Evolutionary conservation across 2,329 filamentous ascomycete genomes (phyloP), one percentile per base, ranked within the genome.

Genomic region (Colletotrichum shisoi): DNA sequence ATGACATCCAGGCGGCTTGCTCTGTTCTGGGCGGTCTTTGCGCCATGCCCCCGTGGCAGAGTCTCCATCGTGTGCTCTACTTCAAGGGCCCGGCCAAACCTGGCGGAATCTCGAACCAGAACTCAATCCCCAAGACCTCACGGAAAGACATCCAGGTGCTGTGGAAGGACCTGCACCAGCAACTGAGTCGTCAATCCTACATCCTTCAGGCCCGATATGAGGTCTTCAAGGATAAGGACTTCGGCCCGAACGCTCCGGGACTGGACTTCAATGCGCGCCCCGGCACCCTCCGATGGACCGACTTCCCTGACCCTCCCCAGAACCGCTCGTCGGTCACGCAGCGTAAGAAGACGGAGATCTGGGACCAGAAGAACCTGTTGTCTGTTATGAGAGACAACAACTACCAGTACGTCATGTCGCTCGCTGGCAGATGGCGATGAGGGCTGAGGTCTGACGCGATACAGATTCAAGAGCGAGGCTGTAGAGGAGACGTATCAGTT

Each of bases 301-400:
- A 89, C 70, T 80, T 89, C 51, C 87, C 87, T 1, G 87, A 89
- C 68, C 86, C 86, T 17, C 78, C 81, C 1, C 79, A 79, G 27
- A 79, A 78, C 13, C 77, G 79, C n/a, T 79, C 82, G 12, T 53
- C 63, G 52, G 74, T 86, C 40, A 83, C 80, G 11, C 82, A 86
- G 72, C 79, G 85, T 45, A 86, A 84, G 72, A 84, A 83, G 74
- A 78, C 87, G 7, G 85, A 87, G 70, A 82, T 88, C n/a, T 81
- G 82, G 71, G 80, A 83, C 1, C 82, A 85, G 70, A 80, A 75
- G 57, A 82, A 80, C 54, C 72, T 89, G 8, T 79, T 79, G 3
- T 78, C 77, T 2, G 73, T 85, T 7, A 72, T 89, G 73, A 74
- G 75, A 21, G 83, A 85, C 34, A 89, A 87, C 67, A 79, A 79